Conservation (phyloP, 352 stramenopile species). For the Globisporangium carolinianum region DNA sequence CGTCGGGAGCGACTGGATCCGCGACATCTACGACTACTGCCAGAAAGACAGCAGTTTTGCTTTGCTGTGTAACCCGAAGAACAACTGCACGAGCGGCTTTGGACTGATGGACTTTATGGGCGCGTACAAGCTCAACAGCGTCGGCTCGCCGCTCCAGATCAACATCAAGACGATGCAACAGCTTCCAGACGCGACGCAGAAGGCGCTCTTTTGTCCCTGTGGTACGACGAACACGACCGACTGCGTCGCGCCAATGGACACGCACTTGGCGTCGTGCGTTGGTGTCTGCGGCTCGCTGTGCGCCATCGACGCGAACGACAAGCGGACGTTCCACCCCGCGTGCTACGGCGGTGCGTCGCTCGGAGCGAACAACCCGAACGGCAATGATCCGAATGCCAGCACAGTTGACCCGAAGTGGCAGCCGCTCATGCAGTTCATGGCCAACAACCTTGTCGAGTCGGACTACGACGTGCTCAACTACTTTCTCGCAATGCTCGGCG, state of each 20-base stretch:
- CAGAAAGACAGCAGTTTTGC: slow-evolving; percentile 43
- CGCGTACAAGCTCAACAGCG: slow-evolving; percentile 49
- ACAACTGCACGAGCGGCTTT: slow-evolving; percentile 53
- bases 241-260: slow-evolving; percentile 46
- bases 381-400: slow-evolving; percentile 15
- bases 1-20: slow-evolving; percentile 53
- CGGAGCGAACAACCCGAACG: slow-evolving; percentile 8
- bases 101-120: slow-evolving; percentile 55
- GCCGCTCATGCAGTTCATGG: slow-evolving; percentile 35
- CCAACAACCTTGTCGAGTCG: slow-evolving; percentile 19
- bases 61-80: slow-evolving; percentile 30
- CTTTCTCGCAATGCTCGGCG: slow-evolving; percentile 41
- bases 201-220: slow-evolving; percentile 47
- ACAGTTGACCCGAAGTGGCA: slow-evolving; percentile 27
- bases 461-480: slow-evolving; percentile 54
- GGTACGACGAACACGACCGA: slow-evolving; percentile 19
- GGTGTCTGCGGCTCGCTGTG: slow-evolving; percentile 58
- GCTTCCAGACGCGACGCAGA: slow-evolving; percentile 21
- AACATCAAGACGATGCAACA: slow-evolving; percentile 68
- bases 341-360: slow-evolving; percentile 27
- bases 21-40: slow-evolving; percentile 73
- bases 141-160: slow-evolving; percentile 60
- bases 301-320: slow-evolving; percentile 27
- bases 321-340: slow-evolving; percentile 24
- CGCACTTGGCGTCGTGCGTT: slow-evolving; percentile 38